Conservation (phyloP, 2,329 filamentous ascomycete species). For the Lachnellula arida region DNA sequence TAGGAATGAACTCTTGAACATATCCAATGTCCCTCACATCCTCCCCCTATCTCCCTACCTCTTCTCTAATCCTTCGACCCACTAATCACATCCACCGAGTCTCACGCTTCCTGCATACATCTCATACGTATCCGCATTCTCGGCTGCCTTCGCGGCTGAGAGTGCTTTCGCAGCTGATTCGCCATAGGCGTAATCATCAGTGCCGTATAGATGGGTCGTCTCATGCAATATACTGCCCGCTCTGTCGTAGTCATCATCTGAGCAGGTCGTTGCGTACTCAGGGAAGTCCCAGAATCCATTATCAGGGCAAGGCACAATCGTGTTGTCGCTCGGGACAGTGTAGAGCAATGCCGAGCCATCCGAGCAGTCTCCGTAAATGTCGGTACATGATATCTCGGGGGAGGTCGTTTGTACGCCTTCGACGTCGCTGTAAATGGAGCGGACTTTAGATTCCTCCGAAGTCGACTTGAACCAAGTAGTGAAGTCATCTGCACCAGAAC, state of each 20-base stretch:
- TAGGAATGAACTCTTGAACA: too few species aligned
- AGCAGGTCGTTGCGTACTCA: conserved; percentile 15
- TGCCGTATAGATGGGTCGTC: conserved; percentile 24
- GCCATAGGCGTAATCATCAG: conserved; percentile 24
- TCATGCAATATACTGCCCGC: conserved; percentile 22
- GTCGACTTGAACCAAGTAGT: conserved; percentile 25
- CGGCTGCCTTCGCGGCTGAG: conserved; percentile 16
- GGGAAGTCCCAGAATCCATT: conserved; percentile 24
- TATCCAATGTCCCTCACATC: too few species aligned
- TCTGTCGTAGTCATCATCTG: conserved; percentile 22
- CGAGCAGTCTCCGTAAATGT: conserved; percentile 19
- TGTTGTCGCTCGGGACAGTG: conserved; percentile 20
- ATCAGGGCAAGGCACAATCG: conserved; percentile 21
- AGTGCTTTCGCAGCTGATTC: conserved; percentile 16
- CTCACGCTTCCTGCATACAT: conserved; percentile 25
- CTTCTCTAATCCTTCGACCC: too few species aligned
- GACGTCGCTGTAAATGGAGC: conserved; percentile 21
- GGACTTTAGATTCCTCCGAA: conserved; percentile 15
- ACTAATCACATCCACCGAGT: conserved; percentile 18
- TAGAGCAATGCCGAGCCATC: conserved; percentile 21
- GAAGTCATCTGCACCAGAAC: conserved; percentile 16
- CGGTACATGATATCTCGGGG: conserved; percentile 20
- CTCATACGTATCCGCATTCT: conserved; percentile 26
- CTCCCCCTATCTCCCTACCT: too few species aligned
- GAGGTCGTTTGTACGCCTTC: conserved; percentile 19